Base-by-base conservation (phyloP, 2,329 filamentous ascomycete species). In the Clonostachys sp. region DNA sequence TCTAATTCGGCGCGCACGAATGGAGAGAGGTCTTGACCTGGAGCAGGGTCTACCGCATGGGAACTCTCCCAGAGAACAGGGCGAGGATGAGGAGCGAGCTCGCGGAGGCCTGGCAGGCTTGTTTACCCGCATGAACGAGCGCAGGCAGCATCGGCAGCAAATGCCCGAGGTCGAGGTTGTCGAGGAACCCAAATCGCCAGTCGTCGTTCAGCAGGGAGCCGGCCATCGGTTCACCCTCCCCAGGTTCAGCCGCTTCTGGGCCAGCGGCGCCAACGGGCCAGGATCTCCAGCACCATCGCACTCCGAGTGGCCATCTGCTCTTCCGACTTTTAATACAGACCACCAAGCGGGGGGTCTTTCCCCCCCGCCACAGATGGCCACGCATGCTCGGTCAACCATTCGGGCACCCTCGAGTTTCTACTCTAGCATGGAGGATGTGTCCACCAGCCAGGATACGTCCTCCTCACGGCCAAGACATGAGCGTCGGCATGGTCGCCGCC, bases 1-100 rank as follows among this genome's bases (percentile, higher is more conserved):
- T 50, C 57, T 66, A 12, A 55, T 67, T 34, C 54, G 59, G 45
- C 54, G 62, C 44, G 62, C 63, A 38, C 57, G 56, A 41, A 51
- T 53, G 30, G 61, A 65, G 44, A 53, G 60, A 35, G 52, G 51
- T 13, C 53, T 49, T 24, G 53, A 50, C 38, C 41, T 49, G 10
- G 42, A 51, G 14, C 36, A 52, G 13, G 51, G 41, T 14, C 20
- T 18, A 7, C 45, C 46, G 20, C 35, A 46, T n/a, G 24, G 24
- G 9, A 30, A 30, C 24, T 30, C 24, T 30, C 24, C 24, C 24
- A 9, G 10, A 30, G 24, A 30, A 30, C 24, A 1, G 24, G 24
- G 24, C 24, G 36, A n/a, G 36, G 36, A n/a, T 8, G 36, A 39
- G 36, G 36, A 39, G 36, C 36, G 14, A 18, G 17, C 14, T n/a